These are phyloP conservation scores for Phaeosphaeriaceae sp. DNA, from an alignment of 2,329 filamentous ascomycete genomes.

Conservation along the genomic window DNA sequence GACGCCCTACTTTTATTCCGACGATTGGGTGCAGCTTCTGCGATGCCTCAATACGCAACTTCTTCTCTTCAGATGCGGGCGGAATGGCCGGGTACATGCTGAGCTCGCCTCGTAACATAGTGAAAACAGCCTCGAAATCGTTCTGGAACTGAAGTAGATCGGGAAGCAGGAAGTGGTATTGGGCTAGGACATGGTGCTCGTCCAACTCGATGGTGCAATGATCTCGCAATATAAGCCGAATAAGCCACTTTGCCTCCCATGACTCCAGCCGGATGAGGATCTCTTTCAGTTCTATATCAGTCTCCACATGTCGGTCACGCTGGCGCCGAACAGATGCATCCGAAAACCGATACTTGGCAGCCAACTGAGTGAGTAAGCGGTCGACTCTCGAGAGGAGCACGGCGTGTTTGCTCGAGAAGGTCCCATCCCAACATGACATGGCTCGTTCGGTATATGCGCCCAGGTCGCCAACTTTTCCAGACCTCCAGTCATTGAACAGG, in stretches of 20 bases:
- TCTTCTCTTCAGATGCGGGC: conserved; percentile 35
- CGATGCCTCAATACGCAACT: conserved; percentile 49
- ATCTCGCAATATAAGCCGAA: conserved; percentile 79
- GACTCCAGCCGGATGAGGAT: conserved; percentile 59
- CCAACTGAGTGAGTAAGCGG: conserved; percentile 67
- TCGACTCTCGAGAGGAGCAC: conserved; percentile 78
- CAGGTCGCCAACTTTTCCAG: conserved; percentile 69
- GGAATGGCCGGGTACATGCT: conserved; percentile 47
- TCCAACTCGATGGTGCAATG: conserved; percentile 73
- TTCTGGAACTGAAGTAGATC: conserved; percentile 73
- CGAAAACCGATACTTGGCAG: conserved; percentile 74
- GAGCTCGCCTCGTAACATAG: conserved; percentile 58
- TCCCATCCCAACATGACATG: conserved; percentile 63
- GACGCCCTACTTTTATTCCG: conserved; percentile 56
- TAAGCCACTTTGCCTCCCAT: conserved; percentile 86
- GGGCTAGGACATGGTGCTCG: conserved; percentile 60
- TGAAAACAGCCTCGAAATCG: conserved; percentile 67
- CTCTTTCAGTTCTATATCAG: conserved; percentile 32
- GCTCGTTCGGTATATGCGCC: conserved; percentile 74
- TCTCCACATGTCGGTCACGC: conserved; percentile 25
- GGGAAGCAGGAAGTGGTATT: conserved; percentile 74
- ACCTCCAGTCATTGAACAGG: conserved; percentile 69
- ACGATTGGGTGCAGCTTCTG: conserved; percentile 47
- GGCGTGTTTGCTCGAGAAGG: conserved; percentile 37
- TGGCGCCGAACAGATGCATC: conserved; percentile 57